Conservation (phyloP, 148 eudicot species). For the Selenicereus undatus region DNA sequence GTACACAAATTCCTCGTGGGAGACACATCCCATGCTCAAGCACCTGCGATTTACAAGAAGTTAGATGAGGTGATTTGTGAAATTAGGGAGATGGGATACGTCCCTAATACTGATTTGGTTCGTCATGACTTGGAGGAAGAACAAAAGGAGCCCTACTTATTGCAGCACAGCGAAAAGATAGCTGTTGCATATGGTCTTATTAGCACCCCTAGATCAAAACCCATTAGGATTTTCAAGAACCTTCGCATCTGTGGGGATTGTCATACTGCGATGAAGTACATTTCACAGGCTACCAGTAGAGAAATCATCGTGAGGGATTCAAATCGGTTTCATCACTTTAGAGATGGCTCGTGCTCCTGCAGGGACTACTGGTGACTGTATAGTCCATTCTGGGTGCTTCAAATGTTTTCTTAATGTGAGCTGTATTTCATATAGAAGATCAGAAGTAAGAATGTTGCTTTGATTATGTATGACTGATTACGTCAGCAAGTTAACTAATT, state of each 20-base stretch:
- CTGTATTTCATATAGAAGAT: not conserved
- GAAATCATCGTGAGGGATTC: slow-evolving; percentile 59
- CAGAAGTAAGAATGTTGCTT: not conserved
- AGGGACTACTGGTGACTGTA: slow-evolving; percentile 54
- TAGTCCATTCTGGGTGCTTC: not conserved
- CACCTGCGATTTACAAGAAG: slow-evolving; percentile 46
- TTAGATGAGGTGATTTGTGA: slow-evolving; percentile 32
- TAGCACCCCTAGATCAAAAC: slow-evolving; percentile 42
- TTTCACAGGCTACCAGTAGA: slow-evolving; percentile 47
- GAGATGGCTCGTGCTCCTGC: slow-evolving; percentile 56
- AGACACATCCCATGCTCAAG: slow-evolving; percentile 53
- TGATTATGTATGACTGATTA: not conserved
- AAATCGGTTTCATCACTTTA: slow-evolving; percentile 61
- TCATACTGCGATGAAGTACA: slow-evolving; percentile 58
- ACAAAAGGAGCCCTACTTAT: slow-evolving; percentile 49
- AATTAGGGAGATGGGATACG: slow-evolving; percentile 61
- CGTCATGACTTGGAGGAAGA: slow-evolving; percentile 68
- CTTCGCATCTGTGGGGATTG: slow-evolving; percentile 62
- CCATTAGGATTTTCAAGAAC: slow-evolving; percentile 57
- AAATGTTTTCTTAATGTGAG: not conserved
- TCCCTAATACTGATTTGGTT: slow-evolving; percentile 51
- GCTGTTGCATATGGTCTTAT: slow-evolving; percentile 75
- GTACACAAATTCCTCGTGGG: slow-evolving; percentile 63
- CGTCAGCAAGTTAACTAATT: slow-evolving; percentile 1
- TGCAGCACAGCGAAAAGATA: slow-evolving; percentile 70